phyloP scores from a whole-genome alignment of 2,329 filamentous ascomycete genomes.

The Epichloe sibirici region DNA sequence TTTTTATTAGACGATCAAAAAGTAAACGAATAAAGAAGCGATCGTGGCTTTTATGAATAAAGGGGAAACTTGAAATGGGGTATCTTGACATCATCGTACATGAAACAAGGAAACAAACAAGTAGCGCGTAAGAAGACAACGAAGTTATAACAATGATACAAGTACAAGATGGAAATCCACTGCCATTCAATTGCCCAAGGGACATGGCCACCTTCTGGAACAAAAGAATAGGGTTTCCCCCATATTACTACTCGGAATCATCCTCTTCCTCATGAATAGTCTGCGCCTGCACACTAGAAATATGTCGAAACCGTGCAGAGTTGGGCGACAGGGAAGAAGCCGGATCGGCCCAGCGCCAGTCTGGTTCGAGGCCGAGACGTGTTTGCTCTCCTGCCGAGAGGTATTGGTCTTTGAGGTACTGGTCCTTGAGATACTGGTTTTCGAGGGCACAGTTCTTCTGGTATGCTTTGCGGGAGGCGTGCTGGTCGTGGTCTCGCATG shows the following conservation, averaged over 20 bases:
- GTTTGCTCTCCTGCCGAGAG: not conserved
- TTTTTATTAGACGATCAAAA: not conserved
- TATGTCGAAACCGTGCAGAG: slow-evolving; percentile 23
- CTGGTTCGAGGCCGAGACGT: slow-evolving; percentile 18
- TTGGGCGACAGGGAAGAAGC: slow-evolving; percentile 16
- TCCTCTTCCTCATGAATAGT: slow-evolving; percentile 66
- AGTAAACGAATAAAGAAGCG: not conserved
- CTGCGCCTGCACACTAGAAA: slow-evolving; percentile 44
- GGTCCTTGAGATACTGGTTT: slow-evolving; percentile 1
- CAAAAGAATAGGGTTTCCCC: too few relatives aligned
- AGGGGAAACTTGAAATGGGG: not conserved
- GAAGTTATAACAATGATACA: not conserved
- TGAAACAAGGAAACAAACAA: not conserved
- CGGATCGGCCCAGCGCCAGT: slow-evolving; percentile 25
- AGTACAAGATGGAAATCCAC: not conserved
- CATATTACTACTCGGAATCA: slow-evolving; percentile 36
- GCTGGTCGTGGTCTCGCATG: slow-evolving; percentile 20
- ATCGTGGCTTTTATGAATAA: not conserved
- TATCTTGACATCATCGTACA: slow-evolving; percentile 6
- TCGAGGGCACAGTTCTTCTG: slow-evolving; percentile 10
- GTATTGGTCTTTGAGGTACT: slow-evolving; percentile 5
- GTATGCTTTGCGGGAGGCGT: slow-evolving; percentile 7
- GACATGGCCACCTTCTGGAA: too few relatives aligned
- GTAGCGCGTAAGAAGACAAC: not conserved
- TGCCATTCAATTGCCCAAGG: too few relatives aligned